Percentiles rank a stretch among this genome's conserved stretches.
phyloP scores from a whole-genome alignment of 345 rosid genomes.

The Hibiscus mutabilis region DNA sequence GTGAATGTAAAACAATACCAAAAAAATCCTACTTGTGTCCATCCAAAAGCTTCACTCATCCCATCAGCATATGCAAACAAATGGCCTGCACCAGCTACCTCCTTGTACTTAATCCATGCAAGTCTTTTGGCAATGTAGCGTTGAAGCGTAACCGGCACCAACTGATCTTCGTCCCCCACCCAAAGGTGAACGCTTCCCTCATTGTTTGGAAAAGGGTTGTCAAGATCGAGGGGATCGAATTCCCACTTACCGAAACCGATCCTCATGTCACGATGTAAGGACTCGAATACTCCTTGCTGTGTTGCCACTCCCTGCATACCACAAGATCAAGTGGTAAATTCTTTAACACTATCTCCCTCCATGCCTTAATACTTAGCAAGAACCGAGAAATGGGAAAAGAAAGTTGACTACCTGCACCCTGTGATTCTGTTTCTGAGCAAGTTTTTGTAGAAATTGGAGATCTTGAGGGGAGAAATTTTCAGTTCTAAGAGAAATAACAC shows the following conservation, averaged over 20 bases:
- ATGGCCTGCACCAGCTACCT: slow-evolving; percentile 54
- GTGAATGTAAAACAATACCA: background rate
- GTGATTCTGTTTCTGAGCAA: background rate
- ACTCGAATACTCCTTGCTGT: slow-evolving; percentile 63
- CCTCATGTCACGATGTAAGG: slow-evolving; percentile 52
- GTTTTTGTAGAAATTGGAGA: slow-evolving; percentile 24
- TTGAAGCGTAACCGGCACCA: slow-evolving; percentile 43
- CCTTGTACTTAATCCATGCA: slow-evolving; percentile 57
- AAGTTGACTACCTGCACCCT: slow-evolving; percentile 25
- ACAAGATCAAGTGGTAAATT: background rate
- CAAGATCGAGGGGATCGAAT: slow-evolving; percentile 55
- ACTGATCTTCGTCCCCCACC: slow-evolving; percentile 69
- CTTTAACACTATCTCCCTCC: background rate
- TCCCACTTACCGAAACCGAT: slow-evolving; percentile 74
- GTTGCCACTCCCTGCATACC: slow-evolving; percentile 20
- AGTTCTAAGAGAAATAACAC: slow-evolving; percentile 22
- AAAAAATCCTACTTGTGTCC: slow-evolving; percentile 11
- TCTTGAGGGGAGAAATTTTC: slow-evolving; percentile 34
- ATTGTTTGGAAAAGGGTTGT: slow-evolving; percentile 48
- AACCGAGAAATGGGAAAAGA: no score
- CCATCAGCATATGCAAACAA: slow-evolving; percentile 38
- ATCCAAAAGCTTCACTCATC: slow-evolving; percentile 38
- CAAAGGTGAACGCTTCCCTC: slow-evolving; percentile 60
- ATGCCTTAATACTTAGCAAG: background rate
- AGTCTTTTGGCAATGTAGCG: slow-evolving; percentile 33